Base-by-base conservation (phyloP, 805 yeast genomes). In the Metschnikowia gelsemii region DNA sequence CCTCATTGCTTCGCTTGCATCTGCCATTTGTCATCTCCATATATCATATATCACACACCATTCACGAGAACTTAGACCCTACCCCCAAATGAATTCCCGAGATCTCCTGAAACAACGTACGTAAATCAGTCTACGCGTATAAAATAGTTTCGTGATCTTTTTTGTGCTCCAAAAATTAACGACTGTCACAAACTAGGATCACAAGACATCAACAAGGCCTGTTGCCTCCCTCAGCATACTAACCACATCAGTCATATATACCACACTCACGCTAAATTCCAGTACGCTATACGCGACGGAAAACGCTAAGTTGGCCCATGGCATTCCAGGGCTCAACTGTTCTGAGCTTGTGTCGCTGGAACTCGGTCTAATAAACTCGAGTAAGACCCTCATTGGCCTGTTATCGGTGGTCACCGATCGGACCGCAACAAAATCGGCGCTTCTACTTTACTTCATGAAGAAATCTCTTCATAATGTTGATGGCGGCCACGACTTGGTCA, bases 231-330 rank as follows among this genome's bases (percentile, higher is more conserved):
- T 26, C 29, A 11, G 29, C 8, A 2, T 24, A 32, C 32, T 28
- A 33, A 23, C 26, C 8, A 13, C 38, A 7, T 26, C n/a, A 71
- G 76, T 76, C 47, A 63, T 76, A 14, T 71, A 68, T 49, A 70
- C 76, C 16, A 71, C 79, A 2, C 61, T 76, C 28, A 72, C 79
- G 3, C 58, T 64, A 40, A 79, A 80, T 53, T 79, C 84, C 13
- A 76, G 83, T 5, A 78, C 84, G 0, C 62, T 79, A 11, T 80
- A 75, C 56, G 74, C 84, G 9, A 70, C 77, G 47, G 84, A 79
- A 50, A 77, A 77, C 53, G 58, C 61, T 32, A 64, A 62, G 18
- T 57, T 79, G 27, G 62, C 68, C 1, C 66, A 69, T 22, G 54
- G 62, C n/a, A 47, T 69, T 19, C 61, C 70, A 30, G 70, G 67